Conservation (phyloP, 148 eudicot species). For the Vaccinium corymbosum region DNA sequence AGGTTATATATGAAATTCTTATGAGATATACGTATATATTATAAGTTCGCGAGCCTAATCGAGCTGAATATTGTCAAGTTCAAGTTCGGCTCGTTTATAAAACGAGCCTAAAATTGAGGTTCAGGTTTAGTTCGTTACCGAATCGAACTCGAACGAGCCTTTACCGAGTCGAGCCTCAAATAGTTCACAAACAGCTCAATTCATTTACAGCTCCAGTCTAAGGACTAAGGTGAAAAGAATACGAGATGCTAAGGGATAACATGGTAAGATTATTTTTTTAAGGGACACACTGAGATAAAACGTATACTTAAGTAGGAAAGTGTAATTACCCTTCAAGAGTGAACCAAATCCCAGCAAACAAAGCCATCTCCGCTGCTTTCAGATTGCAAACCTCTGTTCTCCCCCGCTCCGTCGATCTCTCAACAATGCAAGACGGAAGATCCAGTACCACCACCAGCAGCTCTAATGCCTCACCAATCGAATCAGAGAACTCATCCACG, state of each 20-base stretch:
- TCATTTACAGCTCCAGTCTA: no score
- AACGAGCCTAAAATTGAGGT: no score
- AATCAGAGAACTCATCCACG: conserved; percentile 20
- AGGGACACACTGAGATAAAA: background rate
- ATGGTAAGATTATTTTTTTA: background rate
- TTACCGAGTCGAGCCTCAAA: no score
- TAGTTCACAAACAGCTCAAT: no score
- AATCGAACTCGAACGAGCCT: no score
- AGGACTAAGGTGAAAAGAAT: background rate
- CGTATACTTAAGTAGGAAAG: background rate
- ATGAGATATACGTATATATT: no score
- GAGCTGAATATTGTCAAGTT: no score
- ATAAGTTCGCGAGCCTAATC: no score
- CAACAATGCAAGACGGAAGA: conserved; percentile 19
- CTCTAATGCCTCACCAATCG: background rate
- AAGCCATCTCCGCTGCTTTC: background rate
- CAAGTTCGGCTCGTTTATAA: no score
- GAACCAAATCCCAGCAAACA: background rate
- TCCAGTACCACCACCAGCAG: conserved; percentile 18
- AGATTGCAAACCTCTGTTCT: background rate
- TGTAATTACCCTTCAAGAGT: background rate
- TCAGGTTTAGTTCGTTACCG: no score
- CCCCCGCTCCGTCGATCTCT: background rate
- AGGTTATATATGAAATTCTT: no score
- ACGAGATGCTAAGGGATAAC: background rate